Base-by-base conservation (phyloP, 225 moss, liverwort and hornwort species). In the Rhytidiadelphus loreus region DNA sequence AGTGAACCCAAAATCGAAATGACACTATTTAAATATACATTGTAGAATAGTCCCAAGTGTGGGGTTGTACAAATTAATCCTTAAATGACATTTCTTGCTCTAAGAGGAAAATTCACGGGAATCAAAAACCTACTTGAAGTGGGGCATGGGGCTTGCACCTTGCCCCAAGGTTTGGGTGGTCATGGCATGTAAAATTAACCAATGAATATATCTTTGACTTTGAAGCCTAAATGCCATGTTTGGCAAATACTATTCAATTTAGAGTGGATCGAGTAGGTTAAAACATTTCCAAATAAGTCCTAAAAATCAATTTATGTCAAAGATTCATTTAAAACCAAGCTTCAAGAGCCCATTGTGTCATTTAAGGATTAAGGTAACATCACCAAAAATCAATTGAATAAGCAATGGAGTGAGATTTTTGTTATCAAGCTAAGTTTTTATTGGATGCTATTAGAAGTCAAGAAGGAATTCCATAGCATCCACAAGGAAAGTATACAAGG, bases 301-400 rank as follows among this genome's bases (percentile, higher is more conserved):
- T 62, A 16, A 62, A 16, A 30, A 16, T 8, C 30, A 30, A 5
- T 29, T 63, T 63, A 20, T 4, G 12, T 22, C 4, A n/a, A 23
- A 23, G 8, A 8, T 69, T 39, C 13, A 13, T 2, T 69, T 13
- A 2, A 39, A 69, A 39, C 3, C 24, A 69, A 69, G 23, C 8
- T 0, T 0, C 8, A 24, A 4, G 39, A 4, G 1, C 4, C 0
- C 39, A 0, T n/a, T 13, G 13, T 12, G 4, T 68, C 0, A 0
- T n/a, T 12, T n/a, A 12, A 22, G 11, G 6, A 0, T 21, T 66
- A 66, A 66, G 6, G 37, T 18, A 29, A 73, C 18, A 43, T 17
- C 17, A 11, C 7, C 18, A 18, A 11, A 72, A 43, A 17, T 17
- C 73, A 73, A 17, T 5, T 0, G 18, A 46, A 72, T 44, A 72